These are phyloP conservation scores for Ustanciosporium gigantosporum DNA, from an alignment of 1,284 basidiomycete species.

Conservation along the genomic window DNA sequence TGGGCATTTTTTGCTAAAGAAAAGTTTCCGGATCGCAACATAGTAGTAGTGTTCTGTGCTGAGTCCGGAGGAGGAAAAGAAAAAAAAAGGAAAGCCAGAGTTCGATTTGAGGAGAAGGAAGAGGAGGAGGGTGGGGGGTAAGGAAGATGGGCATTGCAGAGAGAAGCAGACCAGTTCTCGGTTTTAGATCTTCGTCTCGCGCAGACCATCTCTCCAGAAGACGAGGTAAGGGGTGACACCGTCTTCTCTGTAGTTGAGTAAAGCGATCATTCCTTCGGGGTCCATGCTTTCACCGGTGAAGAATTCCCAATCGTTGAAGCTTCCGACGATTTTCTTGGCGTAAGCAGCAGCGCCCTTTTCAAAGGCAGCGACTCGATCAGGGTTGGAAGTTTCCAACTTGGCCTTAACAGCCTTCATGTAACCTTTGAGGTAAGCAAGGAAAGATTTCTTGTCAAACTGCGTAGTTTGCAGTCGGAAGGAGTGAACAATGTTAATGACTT, in stretches of 20 bases:
- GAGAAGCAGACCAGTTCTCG: too few relatives aligned
- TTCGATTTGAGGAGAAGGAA: too few relatives aligned
- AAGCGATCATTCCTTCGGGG: constrained; percentile 62
- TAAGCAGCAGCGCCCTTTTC: constrained; percentile 75
- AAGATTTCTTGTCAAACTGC: constrained; percentile 89
- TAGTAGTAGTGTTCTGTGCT: too few relatives aligned
- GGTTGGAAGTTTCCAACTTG: constrained; percentile 64
- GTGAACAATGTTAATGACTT: constrained; percentile 88
- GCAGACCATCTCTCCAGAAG: constrained; percentile 61
- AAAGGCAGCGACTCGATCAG: constrained; percentile 76
- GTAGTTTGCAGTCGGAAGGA: constrained; percentile 88
- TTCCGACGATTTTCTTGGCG: constrained; percentile 74
- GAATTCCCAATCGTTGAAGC: constrained; percentile 88
- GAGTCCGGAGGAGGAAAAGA: too few relatives aligned
- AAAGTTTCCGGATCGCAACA: too few relatives aligned
- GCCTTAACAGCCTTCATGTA: constrained; percentile 83
- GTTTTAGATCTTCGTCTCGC: constrained; percentile 59
- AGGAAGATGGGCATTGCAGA: too few relatives aligned
- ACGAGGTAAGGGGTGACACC: constrained; percentile 70
- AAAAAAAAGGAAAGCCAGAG: too few relatives aligned
- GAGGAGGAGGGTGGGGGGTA: too few relatives aligned
- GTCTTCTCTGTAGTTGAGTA: constrained; percentile 66
- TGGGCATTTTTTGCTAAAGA: too few relatives aligned
- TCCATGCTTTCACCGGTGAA: constrained; percentile 76
- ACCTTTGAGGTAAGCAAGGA: constrained; percentile 79